Evolutionary conservation across 345 rosid species (phyloP), one percentile per base, ranked within the genome.

Genomic region (Litchi chinensis): DNA sequence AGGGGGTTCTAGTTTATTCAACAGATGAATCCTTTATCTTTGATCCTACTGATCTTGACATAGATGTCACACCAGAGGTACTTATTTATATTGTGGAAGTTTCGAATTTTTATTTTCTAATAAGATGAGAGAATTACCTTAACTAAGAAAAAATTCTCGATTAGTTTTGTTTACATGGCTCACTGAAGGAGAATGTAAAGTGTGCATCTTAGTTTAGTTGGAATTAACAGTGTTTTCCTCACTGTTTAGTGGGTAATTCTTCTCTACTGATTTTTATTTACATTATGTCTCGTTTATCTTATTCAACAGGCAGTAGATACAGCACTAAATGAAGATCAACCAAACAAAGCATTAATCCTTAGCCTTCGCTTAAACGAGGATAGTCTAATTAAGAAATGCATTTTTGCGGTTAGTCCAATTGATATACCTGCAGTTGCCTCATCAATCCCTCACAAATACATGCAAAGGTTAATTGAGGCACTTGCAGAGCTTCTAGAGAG

Each of bases 21-120:
- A 85, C 92, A 50, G 98, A 96, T 48, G 99, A 94, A 1, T 89
- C 97, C 62, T 96, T 94, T 71, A 91, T 96, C 84, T 94, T 96
- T 37, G 98, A 94, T 85, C 99, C 99, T 37, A 90, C 98, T 8
- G 98, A 96, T 88, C 99, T 96, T 69, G 99, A 91, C 87, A 93
- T 96, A 19, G 98, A 94, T 73, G 98, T 96, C 57, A 96, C 99
- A 70, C 98, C 98, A 50, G 94, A 94, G 92, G 99, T 96, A 86
- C 75, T 71, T 79, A 60, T 70, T 32, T n/a, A 39, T 41, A 54
- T 6, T 6, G 3, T 41, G 44, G 65, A 70, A 39, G 16, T 69
- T 37, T 63, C 50, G 7, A 13, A n/a, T 4, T 13, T 8, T 13
- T 8, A n/a, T 37, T 11, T 43, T 46, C 16, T 6, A 24, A 32